Percentiles rank a stretch among this genome's conserved stretches.
phyloP scores from a whole-genome alignment of 169 alveolate species.

The Eimeria falciformis region DNA sequence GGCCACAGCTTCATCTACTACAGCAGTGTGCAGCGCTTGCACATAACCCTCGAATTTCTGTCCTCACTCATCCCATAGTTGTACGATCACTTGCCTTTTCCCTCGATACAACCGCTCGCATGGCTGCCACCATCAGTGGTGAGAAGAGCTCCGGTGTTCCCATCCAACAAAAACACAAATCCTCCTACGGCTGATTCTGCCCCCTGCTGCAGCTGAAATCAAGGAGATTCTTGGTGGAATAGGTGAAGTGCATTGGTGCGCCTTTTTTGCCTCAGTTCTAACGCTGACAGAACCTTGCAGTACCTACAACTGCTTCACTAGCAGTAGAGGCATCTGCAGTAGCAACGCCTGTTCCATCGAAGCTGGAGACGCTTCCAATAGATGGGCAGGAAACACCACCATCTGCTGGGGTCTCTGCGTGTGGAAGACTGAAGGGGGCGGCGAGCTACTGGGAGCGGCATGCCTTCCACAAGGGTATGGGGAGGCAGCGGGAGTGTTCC shows the following conservation, averaged over 20 bases:
- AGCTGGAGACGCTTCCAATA: not conserved
- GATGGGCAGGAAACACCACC: not conserved
- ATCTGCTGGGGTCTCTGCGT: conserved; percentile 27
- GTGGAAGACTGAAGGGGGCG: conserved; percentile 59
- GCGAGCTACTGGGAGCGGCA: conserved; percentile 52
- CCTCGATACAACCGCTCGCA: conserved; percentile 27
- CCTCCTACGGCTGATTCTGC: too few species aligned
- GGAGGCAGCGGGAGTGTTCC: conserved; percentile 27
- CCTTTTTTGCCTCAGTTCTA: conserved; percentile 1
- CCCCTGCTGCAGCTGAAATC: not conserved
- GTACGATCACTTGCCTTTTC: conserved; percentile 41
- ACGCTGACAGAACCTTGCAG: not conserved
- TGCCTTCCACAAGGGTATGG: conserved; percentile 44
- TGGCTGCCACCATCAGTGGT: conserved; percentile 68
- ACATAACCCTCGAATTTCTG: conserved; percentile 48
- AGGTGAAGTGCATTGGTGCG: not conserved
- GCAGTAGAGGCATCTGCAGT: conserved; percentile 2
- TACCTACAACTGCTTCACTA: not conserved
- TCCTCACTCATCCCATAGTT: conserved; percentile 42
- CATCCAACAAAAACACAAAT: too few species aligned
- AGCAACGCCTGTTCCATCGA: conserved; percentile 4
- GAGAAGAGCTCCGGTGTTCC: too few species aligned
- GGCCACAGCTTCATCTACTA: conserved; percentile 26
- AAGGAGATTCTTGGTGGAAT: not conserved
- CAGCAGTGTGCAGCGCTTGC: conserved; percentile 40